Evolutionary conservation across 2,329 filamentous ascomycete species (phyloP), one percentile per base, ranked within the genome.

Genomic region (Aspergillaceae sp.): DNA sequence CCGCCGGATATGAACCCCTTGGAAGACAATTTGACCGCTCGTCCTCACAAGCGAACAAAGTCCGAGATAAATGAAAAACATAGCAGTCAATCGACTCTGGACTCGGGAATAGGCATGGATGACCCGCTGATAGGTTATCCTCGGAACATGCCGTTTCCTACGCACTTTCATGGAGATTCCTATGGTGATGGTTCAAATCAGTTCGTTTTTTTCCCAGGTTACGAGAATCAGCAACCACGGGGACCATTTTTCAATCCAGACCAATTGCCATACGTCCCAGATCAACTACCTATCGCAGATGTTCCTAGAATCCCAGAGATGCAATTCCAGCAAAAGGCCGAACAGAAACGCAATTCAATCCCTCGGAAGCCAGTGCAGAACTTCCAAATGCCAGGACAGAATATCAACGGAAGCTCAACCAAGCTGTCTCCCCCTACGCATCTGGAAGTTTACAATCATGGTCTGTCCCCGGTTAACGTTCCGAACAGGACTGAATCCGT

Each of bases 1-100:
- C 91, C 91, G 4, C 90, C 91, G 0, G 91, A 97, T 60, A 88
- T 95, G 86, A 97, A 97, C 63, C 91, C 91, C 1, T 75, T 97
- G 9, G 90, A 96, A 63, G 81, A 86, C 54, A 83, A 91, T 58
- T 71, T 94, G 48, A 96, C 89, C 1, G 82, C 87, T 47, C 74
- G 69, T 60, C 65, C 54, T 66, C 88, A 94, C 68, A 90, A 89
- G 73, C 80, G 85, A 60, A 90, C 86, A 62, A 80, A 78, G 54
- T 79, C 76, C 0, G 75, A 78, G 10, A 71, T 75, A 2, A 71
- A 73, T 7, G 79, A 86, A 50, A 86, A 86, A 63, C 79, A 83
- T 45, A 65, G 80, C 42, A 78, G 75, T 47, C 67, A 71, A 28
- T 73, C 70, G 7, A 76, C 70, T 33, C 64, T 74, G 7, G 60